Evolutionary conservation across 768 basidiomycete species (phyloP), one percentile per base, ranked within the genome.

Genomic region (Tephrocybe sp.): DNA sequence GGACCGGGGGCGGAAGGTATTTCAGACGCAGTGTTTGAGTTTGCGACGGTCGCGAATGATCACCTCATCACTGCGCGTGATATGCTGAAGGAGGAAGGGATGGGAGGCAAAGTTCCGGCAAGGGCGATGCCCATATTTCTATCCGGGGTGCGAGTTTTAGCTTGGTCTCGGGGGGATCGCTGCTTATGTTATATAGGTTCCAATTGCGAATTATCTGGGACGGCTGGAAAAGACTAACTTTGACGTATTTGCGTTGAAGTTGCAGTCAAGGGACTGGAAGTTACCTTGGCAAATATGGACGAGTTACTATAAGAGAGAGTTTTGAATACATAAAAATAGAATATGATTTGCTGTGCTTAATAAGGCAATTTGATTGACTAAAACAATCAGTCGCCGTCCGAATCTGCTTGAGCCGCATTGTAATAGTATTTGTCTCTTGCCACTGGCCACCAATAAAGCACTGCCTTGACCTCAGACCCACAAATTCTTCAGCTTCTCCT

Each of bases 41-140:
- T 92, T 66, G 91, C 92, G 27, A 84, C 83, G 8, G 63, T 85
- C 19, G 91, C 88, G 24, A 87, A 91, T 66, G 89, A 92, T 66
- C 83, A 93, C 64, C 64, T 94, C 55, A 67, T 79, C 49, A 88
- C 87, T 2, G 89, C 89, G 15, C 79, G 87, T 15, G 75, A 79
- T 44, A 83, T 86, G 80, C 78, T 87, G 58, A 75, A 78, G 53
- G 72, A 77, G 35, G 73, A 73, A 35, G 72, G 62, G 8, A 66
- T 65, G 55, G 77, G 74, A 30, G 76, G 71, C 12, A 76, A 65
- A 60, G 77, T 87, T 39, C 86, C 86, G 8, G 58, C 47, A 19
- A 70, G 65, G 49, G 89, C 79, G 24, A 77, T 87, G 75, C 84
- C 88, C 8, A 75, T 91, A 22, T 89, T 92, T 67, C 65, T 87